A percentile compares a stretch with the other conserved stretches of the same genome.
These are phyloP conservation scores for Pythium scleroteichum DNA, from an alignment of 352 stramenopile species.

Conservation along the genomic window DNA sequence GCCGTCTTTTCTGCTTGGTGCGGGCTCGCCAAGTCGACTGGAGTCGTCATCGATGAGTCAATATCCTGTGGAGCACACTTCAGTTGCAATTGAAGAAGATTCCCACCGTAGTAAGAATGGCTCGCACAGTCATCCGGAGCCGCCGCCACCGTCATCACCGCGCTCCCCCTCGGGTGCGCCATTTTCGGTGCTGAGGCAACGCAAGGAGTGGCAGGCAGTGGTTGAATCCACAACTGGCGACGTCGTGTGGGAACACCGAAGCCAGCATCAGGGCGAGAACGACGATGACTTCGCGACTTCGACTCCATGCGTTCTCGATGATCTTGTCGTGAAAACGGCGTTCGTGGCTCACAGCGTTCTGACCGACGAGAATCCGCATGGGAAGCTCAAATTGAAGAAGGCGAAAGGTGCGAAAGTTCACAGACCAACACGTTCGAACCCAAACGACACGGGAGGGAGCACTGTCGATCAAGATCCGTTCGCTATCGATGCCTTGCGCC, in stretches of 20 bases:
- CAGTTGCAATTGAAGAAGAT: constrained; percentile 5
- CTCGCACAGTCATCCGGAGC: constrained; percentile 5
- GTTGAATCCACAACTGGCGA: constrained; percentile 28
- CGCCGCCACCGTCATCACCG: background rate
- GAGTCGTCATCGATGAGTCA: background rate
- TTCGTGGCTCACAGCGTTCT: constrained; percentile 40
- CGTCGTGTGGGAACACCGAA: constrained; percentile 37
- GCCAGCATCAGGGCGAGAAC: background rate
- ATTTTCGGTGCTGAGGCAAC: constrained; percentile 25
- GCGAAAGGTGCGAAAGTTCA: constrained; percentile 41
- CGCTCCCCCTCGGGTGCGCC: constrained; percentile 20
- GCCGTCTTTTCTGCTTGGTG: constrained; percentile 20
- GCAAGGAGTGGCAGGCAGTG: constrained; percentile 45
- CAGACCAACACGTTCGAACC: constrained; percentile 20
- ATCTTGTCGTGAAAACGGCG: constrained; percentile 35
- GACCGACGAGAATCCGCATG: constrained; percentile 26
- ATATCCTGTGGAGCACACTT: background rate
- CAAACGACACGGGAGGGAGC: constrained; percentile 16
- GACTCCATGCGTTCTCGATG: constrained; percentile 17
- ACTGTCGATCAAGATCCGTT: constrained; percentile 31
- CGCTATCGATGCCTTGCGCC: constrained; percentile 37
- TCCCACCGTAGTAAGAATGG: background rate
- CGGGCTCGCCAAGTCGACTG: constrained; percentile 3
- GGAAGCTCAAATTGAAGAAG: constrained; percentile 25
- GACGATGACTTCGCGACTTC: background rate